Conservation (phyloP, 768 basidiomycete species). For the Cyclocybe cylindracea region DNA sequence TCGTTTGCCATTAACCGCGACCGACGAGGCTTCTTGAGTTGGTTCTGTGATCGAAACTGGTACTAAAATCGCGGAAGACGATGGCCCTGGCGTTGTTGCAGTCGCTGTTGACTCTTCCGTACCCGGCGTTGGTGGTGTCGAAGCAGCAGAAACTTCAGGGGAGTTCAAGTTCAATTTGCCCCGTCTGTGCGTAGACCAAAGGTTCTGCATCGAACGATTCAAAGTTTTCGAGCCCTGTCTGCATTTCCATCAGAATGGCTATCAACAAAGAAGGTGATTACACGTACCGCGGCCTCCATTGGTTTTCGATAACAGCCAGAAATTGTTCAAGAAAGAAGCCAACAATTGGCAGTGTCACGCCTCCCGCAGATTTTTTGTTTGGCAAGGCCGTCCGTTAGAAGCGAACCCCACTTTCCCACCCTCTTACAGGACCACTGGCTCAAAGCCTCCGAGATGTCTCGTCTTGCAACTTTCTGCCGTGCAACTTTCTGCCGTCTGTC, state of each 20-base stretch:
- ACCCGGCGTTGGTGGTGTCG: constrained; percentile 15
- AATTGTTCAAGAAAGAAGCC: neutral
- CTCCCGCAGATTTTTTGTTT: too few relatives aligned
- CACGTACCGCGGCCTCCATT: constrained; percentile 21
- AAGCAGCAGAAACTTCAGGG: constrained; percentile 27
- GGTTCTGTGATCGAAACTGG: constrained; percentile 8
- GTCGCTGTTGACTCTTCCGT: constrained; percentile 19
- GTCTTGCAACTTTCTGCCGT: too few relatives aligned
- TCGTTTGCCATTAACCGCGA: constrained; percentile 49
- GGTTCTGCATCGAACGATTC: constrained; percentile 78
- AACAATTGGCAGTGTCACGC: too few relatives aligned
- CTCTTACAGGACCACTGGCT: too few relatives aligned
- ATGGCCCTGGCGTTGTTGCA: constrained; percentile 8
- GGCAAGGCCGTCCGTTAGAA: too few relatives aligned
- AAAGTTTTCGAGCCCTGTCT: constrained; percentile 75
- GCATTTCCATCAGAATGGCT: constrained; percentile 34
- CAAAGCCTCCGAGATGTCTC: too few relatives aligned
- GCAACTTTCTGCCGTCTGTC: too few relatives aligned
- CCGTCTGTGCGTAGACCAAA: constrained; percentile 71
- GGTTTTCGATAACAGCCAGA: neutral
- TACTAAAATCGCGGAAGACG: constrained; percentile 10
- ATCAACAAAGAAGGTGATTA: constrained; percentile 3
- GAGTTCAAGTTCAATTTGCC: constrained; percentile 71
- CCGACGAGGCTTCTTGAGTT: constrained; percentile 6
- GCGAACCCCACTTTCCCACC: too few relatives aligned